phyloP scores from a whole-genome alignment of 2,329 filamentous ascomycete species.

The Colletotrichum neosansevieriae region DNA sequence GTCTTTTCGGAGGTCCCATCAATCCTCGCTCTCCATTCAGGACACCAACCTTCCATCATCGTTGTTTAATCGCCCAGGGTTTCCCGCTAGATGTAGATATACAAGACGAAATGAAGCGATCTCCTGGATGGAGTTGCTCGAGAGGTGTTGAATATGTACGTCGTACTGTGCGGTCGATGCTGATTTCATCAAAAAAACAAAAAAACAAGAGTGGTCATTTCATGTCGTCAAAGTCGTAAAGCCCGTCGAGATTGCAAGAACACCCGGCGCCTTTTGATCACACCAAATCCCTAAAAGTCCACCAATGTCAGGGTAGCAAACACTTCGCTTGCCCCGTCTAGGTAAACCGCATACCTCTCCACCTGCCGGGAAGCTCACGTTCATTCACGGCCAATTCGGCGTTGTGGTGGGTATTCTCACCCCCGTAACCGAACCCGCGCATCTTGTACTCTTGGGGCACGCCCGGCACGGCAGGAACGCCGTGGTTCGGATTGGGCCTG shows the following conservation, averaged over 20 bases:
- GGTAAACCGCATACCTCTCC: conserved; percentile 34
- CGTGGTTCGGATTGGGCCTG: conserved; percentile 60
- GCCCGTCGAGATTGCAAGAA: conserved; percentile 30
- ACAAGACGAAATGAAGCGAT: neutral
- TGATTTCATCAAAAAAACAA: conserved; percentile 29
- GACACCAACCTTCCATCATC: neutral
- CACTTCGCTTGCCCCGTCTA: conserved; percentile 29
- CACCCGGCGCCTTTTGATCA: conserved; percentile 9
- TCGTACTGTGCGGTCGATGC: conserved; percentile 38
- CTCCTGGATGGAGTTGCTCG: neutral
- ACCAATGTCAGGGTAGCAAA: conserved; percentile 20
- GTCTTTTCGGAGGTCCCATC: conserved; percentile 29
- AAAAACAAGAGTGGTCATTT: conserved; percentile 30
- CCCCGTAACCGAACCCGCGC: conserved; percentile 31
- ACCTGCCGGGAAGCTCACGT: conserved; percentile 30
- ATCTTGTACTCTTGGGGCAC: conserved; percentile 57
- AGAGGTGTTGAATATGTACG: neutral
- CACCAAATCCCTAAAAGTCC: neutral
- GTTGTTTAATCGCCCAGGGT: neutral
- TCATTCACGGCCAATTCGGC: conserved; percentile 17
- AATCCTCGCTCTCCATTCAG: neutral
- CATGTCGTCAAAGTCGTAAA: conserved; percentile 40
- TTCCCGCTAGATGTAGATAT: neutral
- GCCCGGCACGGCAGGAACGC: conserved; percentile 58
- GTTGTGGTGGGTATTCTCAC: conserved; percentile 26